Percentiles rank a stretch among this genome's conserved stretches.
Conservation (phyloP, 495 filamentous ascomycete genomes). For the Hypoxylon crocopeplum region DNA sequence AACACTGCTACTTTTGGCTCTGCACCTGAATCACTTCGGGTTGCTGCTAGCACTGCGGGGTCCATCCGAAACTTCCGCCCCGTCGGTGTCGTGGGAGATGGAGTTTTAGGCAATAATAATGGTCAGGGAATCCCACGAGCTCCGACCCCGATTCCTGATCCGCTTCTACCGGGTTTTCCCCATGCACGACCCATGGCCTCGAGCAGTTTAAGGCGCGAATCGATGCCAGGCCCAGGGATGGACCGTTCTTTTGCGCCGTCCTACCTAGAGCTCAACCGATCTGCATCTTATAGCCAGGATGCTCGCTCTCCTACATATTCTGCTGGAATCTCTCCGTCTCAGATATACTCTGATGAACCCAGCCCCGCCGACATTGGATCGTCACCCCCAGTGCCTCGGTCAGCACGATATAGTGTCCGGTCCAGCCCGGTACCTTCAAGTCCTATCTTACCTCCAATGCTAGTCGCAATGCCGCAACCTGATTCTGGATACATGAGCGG, state of each 20-base stretch:
- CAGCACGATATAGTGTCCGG: conserved; percentile 49
- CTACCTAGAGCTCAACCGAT: conserved; percentile 26
- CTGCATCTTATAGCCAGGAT: conserved; percentile 42
- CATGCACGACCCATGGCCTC: conserved; percentile 27
- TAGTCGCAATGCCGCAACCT: conserved; percentile 51
- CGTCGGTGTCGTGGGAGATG: conserved; percentile 64
- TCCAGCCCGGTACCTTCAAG: conserved; percentile 70
- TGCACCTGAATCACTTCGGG: conserved; percentile 79
- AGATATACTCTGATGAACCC: conserved; percentile 58
- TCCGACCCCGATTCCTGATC: conserved; percentile 77
- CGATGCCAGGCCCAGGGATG: conserved; percentile 15
- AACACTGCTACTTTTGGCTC: conserved; percentile 72
- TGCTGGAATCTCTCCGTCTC: conserved; percentile 61
- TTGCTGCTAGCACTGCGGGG: conserved; percentile 84
- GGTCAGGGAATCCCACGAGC: conserved; percentile 80
- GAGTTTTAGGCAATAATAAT: conserved; percentile 55
- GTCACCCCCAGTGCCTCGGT: conserved; percentile 75
- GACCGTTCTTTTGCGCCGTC: conserved; percentile 17
- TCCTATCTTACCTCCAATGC: conserved; percentile 71
- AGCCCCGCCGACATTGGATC: conserved; percentile 73
- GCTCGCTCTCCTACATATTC: conserved; percentile 55
- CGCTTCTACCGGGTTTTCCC: conserved; percentile 34
- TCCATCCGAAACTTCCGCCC: conserved; percentile 88
- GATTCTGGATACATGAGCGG: conserved; percentile 88
- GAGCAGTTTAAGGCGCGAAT: conserved; percentile 35